Percentiles rank a stretch among this genome's conserved stretches.
phyloP scores from a whole-genome alignment of 495 filamentous ascomycete species.

The Sporormia fimetaria region DNA sequence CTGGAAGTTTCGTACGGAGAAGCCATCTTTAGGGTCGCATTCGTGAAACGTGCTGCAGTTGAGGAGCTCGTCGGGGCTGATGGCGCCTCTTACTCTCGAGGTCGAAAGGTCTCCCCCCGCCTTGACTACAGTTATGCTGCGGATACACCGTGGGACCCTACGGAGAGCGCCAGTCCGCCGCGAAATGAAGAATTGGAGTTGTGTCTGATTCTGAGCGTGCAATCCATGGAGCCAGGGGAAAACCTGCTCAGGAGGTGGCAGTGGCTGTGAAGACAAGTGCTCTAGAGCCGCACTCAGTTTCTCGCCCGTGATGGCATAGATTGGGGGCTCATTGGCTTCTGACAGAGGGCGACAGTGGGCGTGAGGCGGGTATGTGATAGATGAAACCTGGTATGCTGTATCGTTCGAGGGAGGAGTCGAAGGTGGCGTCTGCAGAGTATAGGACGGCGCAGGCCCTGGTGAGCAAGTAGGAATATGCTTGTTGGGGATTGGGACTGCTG shows the following conservation, averaged over 20 bases:
- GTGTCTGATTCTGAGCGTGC: conserved; percentile 79
- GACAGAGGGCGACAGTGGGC: conserved; percentile 39
- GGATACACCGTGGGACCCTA: conserved; percentile 65
- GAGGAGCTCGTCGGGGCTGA: conserved; percentile 69
- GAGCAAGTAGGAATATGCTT: conserved; percentile 80
- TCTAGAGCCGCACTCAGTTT: conserved; percentile 61
- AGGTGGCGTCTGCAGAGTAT: conserved; percentile 53
- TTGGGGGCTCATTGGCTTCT: conserved; percentile 40
- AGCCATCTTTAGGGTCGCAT: conserved; percentile 73
- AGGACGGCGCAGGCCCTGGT: conserved; percentile 55
- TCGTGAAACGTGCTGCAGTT: conserved; percentile 54
- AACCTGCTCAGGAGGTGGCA: conserved; percentile 71
- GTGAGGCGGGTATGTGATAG: conserved; percentile 37
- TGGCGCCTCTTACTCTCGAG: conserved; percentile 76
- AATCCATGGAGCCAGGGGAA: conserved; percentile 98
- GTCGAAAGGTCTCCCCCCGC: conserved; percentile 64
- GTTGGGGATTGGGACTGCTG: conserved; percentile 61
- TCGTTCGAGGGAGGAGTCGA: conserved; percentile 49
- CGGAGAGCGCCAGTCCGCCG: conserved; percentile 59
- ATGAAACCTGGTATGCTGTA: conserved; percentile 43
- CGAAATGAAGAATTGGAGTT: conserved; percentile 76
- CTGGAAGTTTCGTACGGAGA: conserved; percentile 84
- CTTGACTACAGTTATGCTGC: conserved; percentile 79
- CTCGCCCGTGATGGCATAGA: conserved; percentile 63
- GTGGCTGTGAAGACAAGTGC: conserved; percentile 58